phyloP scores from a whole-genome alignment of 2,329 filamentous ascomycete species.

The Xylaria sp. region DNA sequence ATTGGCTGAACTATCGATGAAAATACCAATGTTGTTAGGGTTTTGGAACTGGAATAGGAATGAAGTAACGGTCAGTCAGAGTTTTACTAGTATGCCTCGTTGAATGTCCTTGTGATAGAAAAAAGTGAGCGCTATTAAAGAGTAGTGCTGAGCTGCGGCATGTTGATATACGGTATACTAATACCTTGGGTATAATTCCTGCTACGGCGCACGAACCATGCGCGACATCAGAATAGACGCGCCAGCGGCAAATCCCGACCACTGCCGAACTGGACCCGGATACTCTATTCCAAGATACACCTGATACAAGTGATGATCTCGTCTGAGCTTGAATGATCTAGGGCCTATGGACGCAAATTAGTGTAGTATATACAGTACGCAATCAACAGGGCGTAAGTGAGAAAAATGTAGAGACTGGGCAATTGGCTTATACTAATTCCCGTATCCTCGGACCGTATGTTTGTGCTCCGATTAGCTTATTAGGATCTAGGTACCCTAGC shows the following conservation, averaged over 20 bases:
- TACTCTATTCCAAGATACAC: neutral
- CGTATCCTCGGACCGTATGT: slow-evolving; percentile 14
- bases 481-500: slow-evolving; percentile 26
- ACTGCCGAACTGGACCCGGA: slow-evolving; percentile 10
- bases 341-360: neutral
- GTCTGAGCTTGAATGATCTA: neutral
- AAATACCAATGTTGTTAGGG: slow-evolving; percentile 8
- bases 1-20: slow-evolving; percentile 27
- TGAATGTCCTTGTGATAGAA: neutral
- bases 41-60: slow-evolving; percentile 1
- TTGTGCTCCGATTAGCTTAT: slow-evolving; percentile 17
- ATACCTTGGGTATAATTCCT: neutral
- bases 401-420: too few species aligned
- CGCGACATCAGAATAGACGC: slow-evolving; percentile 24
- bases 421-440: slow-evolving; percentile 15
- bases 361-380: neutral
- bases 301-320: neutral
- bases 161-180: neutral
- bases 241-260: slow-evolving; percentile 16
- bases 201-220: slow-evolving; percentile 18
- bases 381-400: neutral
- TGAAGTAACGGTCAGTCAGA: neutral
- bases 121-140: neutral
- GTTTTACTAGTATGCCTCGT: neutral
- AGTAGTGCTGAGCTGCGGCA: neutral